Percentiles rank a stretch among this genome's conserved stretches.
phyloP scores from a whole-genome alignment of 768 basidiomycete genomes.

The Baorangia bicolor region DNA sequence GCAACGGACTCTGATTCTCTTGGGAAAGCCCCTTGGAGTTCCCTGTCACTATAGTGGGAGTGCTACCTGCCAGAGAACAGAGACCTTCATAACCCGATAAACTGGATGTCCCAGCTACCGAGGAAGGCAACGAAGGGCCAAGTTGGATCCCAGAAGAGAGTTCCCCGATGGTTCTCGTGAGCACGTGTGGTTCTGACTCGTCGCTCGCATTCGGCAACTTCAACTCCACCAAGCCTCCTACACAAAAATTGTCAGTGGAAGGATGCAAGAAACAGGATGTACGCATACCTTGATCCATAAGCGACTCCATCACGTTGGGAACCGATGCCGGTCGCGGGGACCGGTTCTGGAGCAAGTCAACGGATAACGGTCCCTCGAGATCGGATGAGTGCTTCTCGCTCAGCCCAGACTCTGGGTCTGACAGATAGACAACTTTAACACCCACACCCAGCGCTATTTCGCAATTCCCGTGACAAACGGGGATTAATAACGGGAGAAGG shows the following conservation, averaged over 20 bases:
- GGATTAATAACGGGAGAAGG: constrained; percentile 6
- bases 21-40: neutral
- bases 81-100: neutral
- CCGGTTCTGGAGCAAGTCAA: constrained; percentile 22
- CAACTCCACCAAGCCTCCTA: constrained; percentile 60
- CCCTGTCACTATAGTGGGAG: constrained; percentile 2
- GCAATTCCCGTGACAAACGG: constrained; percentile 1
- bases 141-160: constrained; percentile 39
- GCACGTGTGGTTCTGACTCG: constrained; percentile 31
- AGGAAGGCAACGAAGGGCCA: constrained; percentile 19
- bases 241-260: neutral
- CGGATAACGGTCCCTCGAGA: constrained; percentile 28
- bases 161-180: constrained; percentile 45
- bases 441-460: constrained; percentile 64
- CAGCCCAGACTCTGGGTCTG: constrained; percentile 23
- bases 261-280: neutral
- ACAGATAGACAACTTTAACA: constrained; percentile 41
- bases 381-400: constrained; percentile 21
- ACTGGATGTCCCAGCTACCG: neutral
- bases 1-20: neutral
- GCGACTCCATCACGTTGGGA: constrained; percentile 53
- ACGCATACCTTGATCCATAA: constrained; percentile 63
- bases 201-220: constrained; percentile 42
- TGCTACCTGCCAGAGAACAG: constrained; percentile 1
- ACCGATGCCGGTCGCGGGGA: constrained; percentile 3